phyloP scores from a whole-genome alignment of 2,329 filamentous ascomycete species.

The Paraphoma chrysanthemicola region DNA sequence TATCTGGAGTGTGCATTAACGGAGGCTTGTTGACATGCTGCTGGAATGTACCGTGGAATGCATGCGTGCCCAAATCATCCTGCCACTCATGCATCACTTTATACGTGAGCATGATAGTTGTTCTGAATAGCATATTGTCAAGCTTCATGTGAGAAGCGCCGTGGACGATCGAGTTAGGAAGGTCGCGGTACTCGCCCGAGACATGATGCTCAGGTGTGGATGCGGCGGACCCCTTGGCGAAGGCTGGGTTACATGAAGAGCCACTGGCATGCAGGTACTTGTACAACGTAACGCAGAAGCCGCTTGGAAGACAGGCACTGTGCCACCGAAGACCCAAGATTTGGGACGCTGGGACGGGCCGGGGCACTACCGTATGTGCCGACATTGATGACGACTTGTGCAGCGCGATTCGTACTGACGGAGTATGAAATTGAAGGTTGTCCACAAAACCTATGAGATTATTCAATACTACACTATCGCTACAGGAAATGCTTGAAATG shows the following conservation, averaged over 20 bases:
- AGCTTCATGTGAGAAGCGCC: conserved; percentile 30
- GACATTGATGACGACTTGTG: not conserved
- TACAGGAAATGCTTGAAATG: too few species aligned
- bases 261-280: conserved; percentile 34
- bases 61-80: conserved; percentile 1
- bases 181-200: conserved; percentile 27
- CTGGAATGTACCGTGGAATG: conserved; percentile 43
- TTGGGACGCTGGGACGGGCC: not conserved
- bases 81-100: conserved; percentile 1
- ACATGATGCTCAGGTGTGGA: conserved; percentile 31
- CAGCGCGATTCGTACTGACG: not conserved
- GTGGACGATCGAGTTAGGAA: conserved; percentile 28
- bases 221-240: conserved; percentile 19
- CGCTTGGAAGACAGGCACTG: conserved; percentile 17
- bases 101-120: conserved; percentile 7
- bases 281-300: conserved; percentile 22
- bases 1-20: conserved; percentile 5
- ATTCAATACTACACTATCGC: too few species aligned
- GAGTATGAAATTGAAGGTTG: too few species aligned
- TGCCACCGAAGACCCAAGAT: not conserved
- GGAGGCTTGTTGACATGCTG: conserved; percentile 10
- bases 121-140: conserved; percentile 5
- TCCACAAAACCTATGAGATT: too few species aligned
- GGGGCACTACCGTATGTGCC: too few species aligned
- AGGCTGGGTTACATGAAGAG: conserved; percentile 30